Evolutionary conservation across 2,329 filamentous ascomycete genomes (phyloP).

Genomic region (Zasmidium cellare): DNA sequence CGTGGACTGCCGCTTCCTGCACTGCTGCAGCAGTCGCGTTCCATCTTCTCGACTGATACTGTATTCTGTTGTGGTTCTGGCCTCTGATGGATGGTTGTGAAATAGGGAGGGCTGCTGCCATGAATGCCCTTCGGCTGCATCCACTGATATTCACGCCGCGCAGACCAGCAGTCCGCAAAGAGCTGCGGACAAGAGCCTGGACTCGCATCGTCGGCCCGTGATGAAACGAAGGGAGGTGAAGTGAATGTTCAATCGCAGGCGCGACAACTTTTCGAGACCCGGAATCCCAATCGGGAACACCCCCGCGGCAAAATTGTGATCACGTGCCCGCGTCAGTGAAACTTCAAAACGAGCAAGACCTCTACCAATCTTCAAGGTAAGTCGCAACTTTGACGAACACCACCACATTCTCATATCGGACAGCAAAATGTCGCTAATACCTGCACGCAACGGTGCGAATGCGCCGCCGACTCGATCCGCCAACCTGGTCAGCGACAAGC

Average conservation of each 20-base stretch:
- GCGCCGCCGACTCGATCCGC: constrained; percentile 31
- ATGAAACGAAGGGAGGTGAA: neutral
- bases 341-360: neutral
- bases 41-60: constrained; percentile 25
- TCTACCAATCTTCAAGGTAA: constrained; percentile 13
- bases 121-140: constrained; percentile 17
- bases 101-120: constrained; percentile 21
- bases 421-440: constrained; percentile 33
- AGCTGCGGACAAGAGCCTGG: constrained; percentile 26
- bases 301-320: neutral
- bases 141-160: constrained; percentile 16
- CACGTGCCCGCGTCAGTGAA: neutral
- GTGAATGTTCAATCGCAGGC: neutral
- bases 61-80: constrained; percentile 32
- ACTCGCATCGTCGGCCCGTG: constrained; percentile 16
- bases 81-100: constrained; percentile 18
- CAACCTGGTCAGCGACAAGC: constrained; percentile 27
- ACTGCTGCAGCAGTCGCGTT: constrained; percentile 32
- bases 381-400: constrained; percentile 7
- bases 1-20: constrained; percentile 57
- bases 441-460: constrained; percentile 36
- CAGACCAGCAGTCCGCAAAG: constrained; percentile 28
- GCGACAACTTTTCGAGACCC: neutral
- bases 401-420: constrained; percentile 10
- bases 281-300: neutral